These are phyloP conservation scores for Suaeda aralocaspica DNA, from an alignment of 148 eudicot genomes.

Conservation along the genomic window DNA sequence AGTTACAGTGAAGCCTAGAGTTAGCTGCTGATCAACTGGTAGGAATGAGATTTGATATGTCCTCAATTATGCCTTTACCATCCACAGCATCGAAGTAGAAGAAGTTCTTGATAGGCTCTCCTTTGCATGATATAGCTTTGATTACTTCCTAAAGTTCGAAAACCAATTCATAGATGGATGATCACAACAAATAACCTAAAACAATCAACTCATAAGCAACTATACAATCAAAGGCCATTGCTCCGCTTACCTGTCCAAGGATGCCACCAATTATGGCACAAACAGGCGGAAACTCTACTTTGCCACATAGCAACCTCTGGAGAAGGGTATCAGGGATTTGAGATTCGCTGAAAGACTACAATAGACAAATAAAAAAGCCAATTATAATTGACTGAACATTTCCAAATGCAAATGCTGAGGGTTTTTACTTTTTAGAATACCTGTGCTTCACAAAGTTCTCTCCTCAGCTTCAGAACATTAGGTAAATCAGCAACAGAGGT, in stretches of 20 bases:
- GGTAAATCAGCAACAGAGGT: conserved; percentile 71
- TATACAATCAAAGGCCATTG: not conserved
- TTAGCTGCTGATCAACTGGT: conserved; percentile 12
- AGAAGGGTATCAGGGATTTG: conserved; percentile 81
- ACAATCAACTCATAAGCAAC: not conserved
- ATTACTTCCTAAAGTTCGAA: conserved; percentile 77
- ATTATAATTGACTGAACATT: not conserved
- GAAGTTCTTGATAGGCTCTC: conserved; percentile 85
- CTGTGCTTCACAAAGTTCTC: conserved; percentile 65
- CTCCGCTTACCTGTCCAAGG: conserved; percentile 74
- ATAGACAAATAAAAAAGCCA: conserved; percentile 6
- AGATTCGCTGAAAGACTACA: conserved; percentile 70
- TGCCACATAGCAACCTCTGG: conserved; percentile 58
- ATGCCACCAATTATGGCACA: conserved; percentile 95
- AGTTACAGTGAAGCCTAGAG: not conserved
- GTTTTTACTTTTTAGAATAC: conserved; percentile 24
- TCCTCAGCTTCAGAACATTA: conserved; percentile 59
- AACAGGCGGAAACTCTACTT: conserved; percentile 81
- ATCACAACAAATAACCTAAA: not conserved
- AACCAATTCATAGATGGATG: not conserved
- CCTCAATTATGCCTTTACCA: conserved; percentile 90
- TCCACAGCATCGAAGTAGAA: conserved; percentile 88
- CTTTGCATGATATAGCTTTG: conserved; percentile 93
- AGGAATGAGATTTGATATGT: conserved; percentile 44
- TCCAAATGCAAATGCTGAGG: not conserved